Evolutionary conservation across 345 rosid genomes (phyloP), one percentile per base, ranked within the genome.

Genomic region (Arabis hirsuta): DNA sequence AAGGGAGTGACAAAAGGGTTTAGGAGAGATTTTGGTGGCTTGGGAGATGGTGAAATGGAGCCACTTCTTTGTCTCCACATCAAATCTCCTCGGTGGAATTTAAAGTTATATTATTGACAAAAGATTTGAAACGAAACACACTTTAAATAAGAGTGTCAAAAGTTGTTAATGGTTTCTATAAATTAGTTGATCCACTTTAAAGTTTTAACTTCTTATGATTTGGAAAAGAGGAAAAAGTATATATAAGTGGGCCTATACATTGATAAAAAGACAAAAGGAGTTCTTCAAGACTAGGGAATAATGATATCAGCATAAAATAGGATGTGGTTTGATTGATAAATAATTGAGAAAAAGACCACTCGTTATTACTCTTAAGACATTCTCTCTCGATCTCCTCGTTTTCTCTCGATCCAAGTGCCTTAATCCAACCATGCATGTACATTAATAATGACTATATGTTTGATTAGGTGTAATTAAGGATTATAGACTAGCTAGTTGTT

Each of bases 31-130:
- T 76, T 79, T 79, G 77, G 76, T 69, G 71, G 81, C 80, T 76
- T 82, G 65, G 84, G 84, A 77, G 84, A 76, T 72, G 83, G 80
- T 70, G 80, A 76, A 76, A 71, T 74, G 84, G 78, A 67, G 77
- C 66, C 80, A 54, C 57, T 73, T 70, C 47, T 46, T 72, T 67
- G 71, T 71, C 80, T 76, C 73, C 12, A 72, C 65, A 66, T 73
- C 71, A 62, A 67, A 62, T 67, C 63, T 73, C 55, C 76, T 71
- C 67, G 43, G 67, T 70, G 76, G 80, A 58, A 51, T 71, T 71
- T 62, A 69, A 76, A 75, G 65, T 75, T 67, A 74, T 12, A 42
- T 41, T 50, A 67, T 59, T 74, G 61, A 9, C 14, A 76, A 69
- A 22, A 1, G 22, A 22, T 47, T 62, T 41, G 8, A 63, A 69